Evolutionary conservation across 768 basidiomycete species (phyloP).

Genomic region (Hypholoma fasciculare): DNA sequence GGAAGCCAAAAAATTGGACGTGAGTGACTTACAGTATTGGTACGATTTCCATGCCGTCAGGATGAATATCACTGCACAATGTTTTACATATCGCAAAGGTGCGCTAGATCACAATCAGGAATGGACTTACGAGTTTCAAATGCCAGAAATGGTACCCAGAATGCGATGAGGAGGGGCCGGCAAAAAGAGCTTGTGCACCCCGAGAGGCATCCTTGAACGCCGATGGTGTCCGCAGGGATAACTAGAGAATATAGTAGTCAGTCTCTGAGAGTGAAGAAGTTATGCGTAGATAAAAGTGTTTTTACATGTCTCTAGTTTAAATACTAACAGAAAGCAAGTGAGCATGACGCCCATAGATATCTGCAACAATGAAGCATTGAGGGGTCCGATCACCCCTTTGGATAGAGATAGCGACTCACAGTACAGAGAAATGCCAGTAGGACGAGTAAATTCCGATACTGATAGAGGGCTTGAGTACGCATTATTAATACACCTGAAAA

Average conservation of each 20-base stretch:
- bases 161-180: constrained; percentile 18
- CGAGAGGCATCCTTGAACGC: constrained; percentile 20
- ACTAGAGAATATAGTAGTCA: constrained; percentile 8
- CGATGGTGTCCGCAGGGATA: constrained; percentile 14
- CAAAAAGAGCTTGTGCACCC: constrained; percentile 20
- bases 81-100: background rate
- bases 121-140: constrained; percentile 20
- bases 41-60: constrained; percentile 24
- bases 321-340: constrained; percentile 19
- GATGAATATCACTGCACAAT: constrained; percentile 15
- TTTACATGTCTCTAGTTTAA: constrained; percentile 19
- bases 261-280: background rate
- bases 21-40: constrained; percentile 12
- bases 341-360: constrained; percentile 20
- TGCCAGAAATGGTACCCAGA: constrained; percentile 21
- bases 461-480: constrained; percentile 27
- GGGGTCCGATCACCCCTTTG: background rate
- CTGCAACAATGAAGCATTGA: background rate
- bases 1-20: background rate
- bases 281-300: background rate
- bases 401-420: constrained; percentile 10
- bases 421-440: constrained; percentile 14
- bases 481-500: constrained; percentile 23
- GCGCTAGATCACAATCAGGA: too few relatives aligned
- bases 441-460: constrained; percentile 15